Evolutionary conservation across 2,329 filamentous ascomycete species (phyloP).

Genomic region (Beauveria scarabaeidicola): DNA sequence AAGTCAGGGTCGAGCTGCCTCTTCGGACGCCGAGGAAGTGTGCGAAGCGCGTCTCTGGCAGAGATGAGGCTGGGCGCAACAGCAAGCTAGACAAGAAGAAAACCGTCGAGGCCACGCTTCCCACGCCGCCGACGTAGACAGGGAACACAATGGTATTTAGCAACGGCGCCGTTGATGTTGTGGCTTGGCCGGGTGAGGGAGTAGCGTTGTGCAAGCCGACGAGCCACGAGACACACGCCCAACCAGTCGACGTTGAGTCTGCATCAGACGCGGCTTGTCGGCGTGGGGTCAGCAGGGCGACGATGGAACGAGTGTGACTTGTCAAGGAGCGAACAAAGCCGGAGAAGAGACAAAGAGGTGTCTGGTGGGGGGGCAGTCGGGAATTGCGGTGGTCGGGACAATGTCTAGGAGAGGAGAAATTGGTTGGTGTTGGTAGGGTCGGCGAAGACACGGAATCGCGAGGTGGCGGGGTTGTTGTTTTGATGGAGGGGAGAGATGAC

Average conservation of each 20-base stretch:
- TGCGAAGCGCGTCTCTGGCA: not conserved
- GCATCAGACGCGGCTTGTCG: conserved; percentile 8
- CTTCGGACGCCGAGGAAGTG: not conserved
- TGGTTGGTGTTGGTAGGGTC: not conserved
- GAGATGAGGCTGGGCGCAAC: not conserved
- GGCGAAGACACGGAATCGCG: not conserved
- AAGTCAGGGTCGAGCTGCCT: not conserved
- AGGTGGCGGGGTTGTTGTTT: not conserved
- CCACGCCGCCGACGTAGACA: not conserved
- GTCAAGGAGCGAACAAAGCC: not conserved
- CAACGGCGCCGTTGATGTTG: not conserved
- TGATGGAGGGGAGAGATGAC: not conserved
- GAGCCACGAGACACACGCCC: not conserved
- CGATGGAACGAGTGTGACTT: not conserved
- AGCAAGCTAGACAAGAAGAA: not conserved
- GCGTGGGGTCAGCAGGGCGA: conserved; percentile 8
- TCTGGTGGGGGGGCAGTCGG: not conserved
- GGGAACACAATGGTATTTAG: not conserved
- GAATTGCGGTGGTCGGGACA: not conserved
- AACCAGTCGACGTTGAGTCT: not conserved
- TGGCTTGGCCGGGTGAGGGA: not conserved
- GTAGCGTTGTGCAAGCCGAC: not conserved
- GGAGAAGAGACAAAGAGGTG: not conserved
- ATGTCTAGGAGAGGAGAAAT: not conserved
- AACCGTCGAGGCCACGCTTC: not conserved